Evolutionary conservation across 225 moss, liverwort and hornwort species (phyloP), one percentile per base, ranked within the genome.

Genomic region (Pleurozium schreberi): DNA sequence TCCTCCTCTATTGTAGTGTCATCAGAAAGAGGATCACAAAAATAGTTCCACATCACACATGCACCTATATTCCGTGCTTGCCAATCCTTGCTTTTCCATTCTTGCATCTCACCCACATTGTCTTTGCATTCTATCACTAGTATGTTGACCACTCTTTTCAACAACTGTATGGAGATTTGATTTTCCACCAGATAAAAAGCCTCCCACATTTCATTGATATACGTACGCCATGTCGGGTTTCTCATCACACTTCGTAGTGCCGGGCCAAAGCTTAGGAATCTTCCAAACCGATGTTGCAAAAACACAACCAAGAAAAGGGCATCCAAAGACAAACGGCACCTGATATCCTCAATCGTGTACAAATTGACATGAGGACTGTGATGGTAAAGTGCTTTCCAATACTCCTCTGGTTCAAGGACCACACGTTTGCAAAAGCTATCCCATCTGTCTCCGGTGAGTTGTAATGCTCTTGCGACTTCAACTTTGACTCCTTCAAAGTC

Each of bases 271-370:
- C 61, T 49, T 4, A 34, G 3, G 0, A 61, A 14, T 1, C 0
- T 0, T n/a, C n/a, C n/a, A n/a, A n/a, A n/a, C n/a, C n/a, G 0
- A 13, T 0, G 0, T 52, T 76, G 86, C 63, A 86, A 50, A 16
- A 1, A 0, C 19, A 52, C n/a, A 76, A 76, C 63, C 1, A 63
- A 4, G 4, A 52, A 63, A 63, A 86, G 76, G 52, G 63, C 76
- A 76, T 86, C 86, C n/a, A 86, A 52, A 63, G 76, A 16, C 63
- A 86, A 30, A 63, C 62, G 21, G 1, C 52, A 76, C 21, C 7
- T 6, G 6, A 76, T 86, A 10, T 86, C 86, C 1, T 86, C 86
- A 52, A 63, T 76, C 0, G 52, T 38, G 18, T 18, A 59, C 9
- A 74, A 61, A 14, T 27, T 25, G 47, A 49, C 38, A 49, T 61